Evolutionary conservation across 495 filamentous ascomycete genomes (phyloP).

Genomic region (Aspergillus nanangensis): DNA sequence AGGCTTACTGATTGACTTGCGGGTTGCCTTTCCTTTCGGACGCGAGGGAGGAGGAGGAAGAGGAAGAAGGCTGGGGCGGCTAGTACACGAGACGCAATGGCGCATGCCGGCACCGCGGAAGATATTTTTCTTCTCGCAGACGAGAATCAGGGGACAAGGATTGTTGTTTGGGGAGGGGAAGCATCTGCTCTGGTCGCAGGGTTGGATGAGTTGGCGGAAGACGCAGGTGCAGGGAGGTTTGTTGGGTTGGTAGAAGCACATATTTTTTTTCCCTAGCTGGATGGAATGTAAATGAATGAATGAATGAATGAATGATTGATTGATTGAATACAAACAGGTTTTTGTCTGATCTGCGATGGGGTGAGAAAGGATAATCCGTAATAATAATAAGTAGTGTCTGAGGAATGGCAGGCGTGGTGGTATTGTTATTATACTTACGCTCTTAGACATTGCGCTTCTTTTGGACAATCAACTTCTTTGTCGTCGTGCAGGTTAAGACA

Average conservation of each 20-base stretch:
- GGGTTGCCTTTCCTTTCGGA: too few relatives aligned
- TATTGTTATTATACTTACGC: too few relatives aligned
- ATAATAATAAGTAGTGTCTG: too few relatives aligned
- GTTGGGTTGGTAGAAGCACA: slow-evolving; percentile 21
- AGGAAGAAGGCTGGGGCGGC: neutral
- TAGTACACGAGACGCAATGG: slow-evolving; percentile 4
- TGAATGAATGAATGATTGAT: neutral
- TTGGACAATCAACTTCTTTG: too few relatives aligned
- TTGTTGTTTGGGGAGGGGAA: slow-evolving; percentile 9
- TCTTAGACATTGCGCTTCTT: too few relatives aligned
- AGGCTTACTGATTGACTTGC: too few relatives aligned
- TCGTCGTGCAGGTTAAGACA: too few relatives aligned
- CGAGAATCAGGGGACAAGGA: slow-evolving; percentile 8
- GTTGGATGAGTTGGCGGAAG: slow-evolving; percentile 22
- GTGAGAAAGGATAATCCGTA: too few relatives aligned
- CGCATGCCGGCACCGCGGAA: slow-evolving; percentile 6
- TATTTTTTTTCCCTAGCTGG: slow-evolving; percentile 3
- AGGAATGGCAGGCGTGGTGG: too few relatives aligned
- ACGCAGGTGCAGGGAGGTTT: slow-evolving; percentile 16
- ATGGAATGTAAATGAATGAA: neutral
- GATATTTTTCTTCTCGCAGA: slow-evolving; percentile 4
- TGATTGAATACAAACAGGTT: neutral
- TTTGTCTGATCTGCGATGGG: neutral
- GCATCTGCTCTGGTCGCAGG: slow-evolving; percentile 11
- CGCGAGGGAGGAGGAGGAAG: neutral